Evolutionary conservation across 1,284 basidiomycete genomes (phyloP).

Genomic region (Schizopora paradoxa): DNA sequence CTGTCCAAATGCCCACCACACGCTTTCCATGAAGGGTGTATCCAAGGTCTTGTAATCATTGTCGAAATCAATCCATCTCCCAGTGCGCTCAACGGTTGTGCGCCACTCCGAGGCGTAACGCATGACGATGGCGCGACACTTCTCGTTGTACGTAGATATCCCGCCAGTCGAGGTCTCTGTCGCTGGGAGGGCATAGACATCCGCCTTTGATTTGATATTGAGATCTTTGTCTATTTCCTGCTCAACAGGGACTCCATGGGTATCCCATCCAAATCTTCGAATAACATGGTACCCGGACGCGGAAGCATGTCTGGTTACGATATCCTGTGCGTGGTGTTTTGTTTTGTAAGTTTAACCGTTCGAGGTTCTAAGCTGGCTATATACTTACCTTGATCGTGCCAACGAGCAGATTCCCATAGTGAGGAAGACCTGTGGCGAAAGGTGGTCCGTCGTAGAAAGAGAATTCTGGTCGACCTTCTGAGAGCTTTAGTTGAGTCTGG

Average conservation of each 20-base stretch:
- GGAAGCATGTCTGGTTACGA: slow-evolving; percentile 93
- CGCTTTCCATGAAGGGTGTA: slow-evolving; percentile 92
- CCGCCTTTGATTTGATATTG: slow-evolving; percentile 87
- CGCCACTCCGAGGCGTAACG: slow-evolving; percentile 95
- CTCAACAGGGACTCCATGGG: slow-evolving; percentile 97
- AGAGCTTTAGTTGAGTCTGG: slow-evolving; percentile 88
- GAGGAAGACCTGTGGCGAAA: slow-evolving; percentile 95
- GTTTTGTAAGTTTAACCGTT: too few species aligned
- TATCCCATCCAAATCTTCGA: slow-evolving; percentile 98
- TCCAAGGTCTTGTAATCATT: slow-evolving; percentile 99
- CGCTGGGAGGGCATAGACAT: slow-evolving; percentile 94
- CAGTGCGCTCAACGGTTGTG: slow-evolving; percentile 93
- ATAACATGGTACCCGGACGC: slow-evolving; percentile 93
- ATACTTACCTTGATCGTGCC: slow-evolving; percentile 89
- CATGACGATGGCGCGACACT: slow-evolving; percentile 98
- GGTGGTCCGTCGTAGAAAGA: slow-evolving; percentile 98
- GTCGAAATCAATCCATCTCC: slow-evolving; percentile 99
- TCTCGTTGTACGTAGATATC: slow-evolving; percentile 96
- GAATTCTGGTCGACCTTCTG: slow-evolving; percentile 83
- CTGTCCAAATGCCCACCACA: slow-evolving; percentile 99
- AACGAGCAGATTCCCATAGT: slow-evolving; percentile 88
- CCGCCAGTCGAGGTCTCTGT: too few species aligned
- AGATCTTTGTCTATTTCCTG: slow-evolving; percentile 99
- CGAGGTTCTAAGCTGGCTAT: slow-evolving; percentile 1
- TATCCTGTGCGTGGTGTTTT: slow-evolving; percentile 63